Evolutionary conservation across 805 yeast genomes (phyloP).

Genomic region (Jamesozyma spencerorum): DNA sequence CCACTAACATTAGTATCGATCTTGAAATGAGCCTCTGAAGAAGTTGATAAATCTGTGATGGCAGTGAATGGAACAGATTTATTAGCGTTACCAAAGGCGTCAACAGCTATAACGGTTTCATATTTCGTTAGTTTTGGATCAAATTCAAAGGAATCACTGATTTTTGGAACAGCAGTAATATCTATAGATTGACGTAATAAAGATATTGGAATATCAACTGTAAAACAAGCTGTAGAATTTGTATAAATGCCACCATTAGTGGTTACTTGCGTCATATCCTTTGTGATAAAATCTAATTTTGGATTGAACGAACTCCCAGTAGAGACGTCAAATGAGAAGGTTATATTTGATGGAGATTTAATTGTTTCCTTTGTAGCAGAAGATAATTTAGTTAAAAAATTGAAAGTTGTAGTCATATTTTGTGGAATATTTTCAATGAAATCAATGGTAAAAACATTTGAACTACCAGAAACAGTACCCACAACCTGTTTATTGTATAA

Average conservation of each 20-base stretch:
- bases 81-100: constrained; percentile 20
- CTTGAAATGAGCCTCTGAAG: constrained; percentile 11
- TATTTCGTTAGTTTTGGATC: constrained; percentile 13
- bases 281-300: constrained; percentile 16
- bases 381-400: constrained; percentile 20
- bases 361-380: constrained; percentile 11
- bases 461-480: constrained; percentile 15
- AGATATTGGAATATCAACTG: constrained; percentile 21
- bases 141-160: constrained; percentile 12
- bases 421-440: constrained; percentile 3
- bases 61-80: constrained; percentile 20
- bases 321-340: constrained; percentile 18
- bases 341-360: constrained; percentile 11
- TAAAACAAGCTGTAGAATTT: constrained; percentile 24
- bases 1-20: constrained; percentile 22
- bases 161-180: constrained; percentile 15
- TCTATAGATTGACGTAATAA: constrained; percentile 12
- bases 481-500: constrained; percentile 9
- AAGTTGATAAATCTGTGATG: constrained; percentile 18
- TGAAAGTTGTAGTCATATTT: constrained; percentile 18
- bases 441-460: constrained; percentile 19
- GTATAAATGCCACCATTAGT: constrained; percentile 22
- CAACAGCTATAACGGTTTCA: constrained; percentile 19
- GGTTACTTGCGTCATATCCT: constrained; percentile 11
- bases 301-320: constrained; percentile 13